Percentiles rank a stretch among this genome's conserved stretches.
Conservation (phyloP, 495 filamentous ascomycete species). For the Evernia prunastri region DNA sequence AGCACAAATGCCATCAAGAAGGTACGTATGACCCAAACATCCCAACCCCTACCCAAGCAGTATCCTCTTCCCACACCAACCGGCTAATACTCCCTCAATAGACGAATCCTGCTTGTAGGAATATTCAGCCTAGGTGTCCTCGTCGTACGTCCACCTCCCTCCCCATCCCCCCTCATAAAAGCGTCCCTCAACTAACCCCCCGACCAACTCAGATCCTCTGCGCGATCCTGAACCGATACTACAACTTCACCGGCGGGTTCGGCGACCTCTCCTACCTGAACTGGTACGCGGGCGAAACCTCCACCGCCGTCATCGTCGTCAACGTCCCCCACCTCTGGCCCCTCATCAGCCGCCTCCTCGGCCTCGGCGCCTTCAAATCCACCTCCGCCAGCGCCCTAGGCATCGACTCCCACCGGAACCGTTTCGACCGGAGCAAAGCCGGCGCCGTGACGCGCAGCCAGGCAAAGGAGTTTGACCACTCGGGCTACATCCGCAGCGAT, state of each 20-base stretch:
- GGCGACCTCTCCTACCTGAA: slow-evolving; percentile 51
- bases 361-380: slow-evolving; percentile 39
- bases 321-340: slow-evolving; percentile 62
- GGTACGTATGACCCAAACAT: too few relatives aligned
- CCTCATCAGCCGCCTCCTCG: slow-evolving; percentile 48
- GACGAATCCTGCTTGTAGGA: slow-evolving; percentile 47
- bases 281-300: slow-evolving; percentile 62
- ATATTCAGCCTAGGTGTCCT: slow-evolving; percentile 54
- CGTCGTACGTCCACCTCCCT: too few relatives aligned
- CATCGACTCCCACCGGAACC: slow-evolving; percentile 1
- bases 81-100: slow-evolving; percentile 13
- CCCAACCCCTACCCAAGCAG: too few relatives aligned
- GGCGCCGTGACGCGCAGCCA: too few relatives aligned
- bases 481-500: slow-evolving; percentile 23
- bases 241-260: slow-evolving; percentile 53
- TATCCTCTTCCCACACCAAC: too few relatives aligned
- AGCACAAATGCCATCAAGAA: slow-evolving; percentile 41
- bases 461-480: slow-evolving; percentile 14
- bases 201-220: too few relatives aligned
- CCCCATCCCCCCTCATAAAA: too few relatives aligned
- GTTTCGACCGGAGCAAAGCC: not conserved
- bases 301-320: slow-evolving; percentile 56
- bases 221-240: slow-evolving; percentile 59
- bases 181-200: too few relatives aligned
- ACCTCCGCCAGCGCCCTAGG: slow-evolving; percentile 2